Conservation (phyloP, 495 filamentous ascomycete genomes). For the Bombardia bombarda region DNA sequence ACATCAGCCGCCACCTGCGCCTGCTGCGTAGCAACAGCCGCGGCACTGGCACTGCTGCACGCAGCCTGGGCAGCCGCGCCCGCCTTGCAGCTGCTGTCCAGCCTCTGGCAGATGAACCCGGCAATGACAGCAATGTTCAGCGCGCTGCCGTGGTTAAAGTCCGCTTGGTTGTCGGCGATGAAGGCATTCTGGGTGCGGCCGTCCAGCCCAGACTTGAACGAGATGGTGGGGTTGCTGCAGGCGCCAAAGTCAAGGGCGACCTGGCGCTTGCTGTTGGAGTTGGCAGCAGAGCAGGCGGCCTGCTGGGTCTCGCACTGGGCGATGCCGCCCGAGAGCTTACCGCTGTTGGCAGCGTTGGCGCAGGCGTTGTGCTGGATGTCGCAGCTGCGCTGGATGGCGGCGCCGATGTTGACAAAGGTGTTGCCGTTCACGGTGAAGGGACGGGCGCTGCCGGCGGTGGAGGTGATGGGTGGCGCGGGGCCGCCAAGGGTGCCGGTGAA, state of each 20-base stretch:
- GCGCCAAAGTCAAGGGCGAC: slow-evolving; percentile 32
- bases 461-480: slow-evolving; percentile 37
- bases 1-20: slow-evolving; percentile 50
- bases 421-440: slow-evolving; percentile 48
- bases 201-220: slow-evolving; percentile 44
- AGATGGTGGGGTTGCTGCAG: slow-evolving; percentile 46
- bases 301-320: slow-evolving; percentile 41
- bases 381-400: slow-evolving; percentile 43
- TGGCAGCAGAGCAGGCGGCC: slow-evolving; percentile 31
- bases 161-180: slow-evolving; percentile 37
- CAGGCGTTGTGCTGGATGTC: slow-evolving; percentile 48
- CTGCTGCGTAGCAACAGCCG: slow-evolving; percentile 12
- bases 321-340: slow-evolving; percentile 26
- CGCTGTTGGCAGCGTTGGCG: slow-evolving; percentile 43
- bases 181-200: slow-evolving; percentile 43
- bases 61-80: slow-evolving; percentile 31
- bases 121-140: slow-evolving; percentile 46
- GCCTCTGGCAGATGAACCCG: slow-evolving; percentile 46
- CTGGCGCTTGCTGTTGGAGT: slow-evolving; percentile 5
- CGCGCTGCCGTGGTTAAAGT: slow-evolving; percentile 52
- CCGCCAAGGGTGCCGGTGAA: slow-evolving; percentile 50
- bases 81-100: slow-evolving; percentile 45
- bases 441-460: slow-evolving; percentile 28
- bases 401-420: slow-evolving; percentile 39
- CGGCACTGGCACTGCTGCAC: slow-evolving; percentile 37